Base-by-base conservation (phyloP, 768 basidiomycete species). In the Plicaturopsis crispa region DNA sequence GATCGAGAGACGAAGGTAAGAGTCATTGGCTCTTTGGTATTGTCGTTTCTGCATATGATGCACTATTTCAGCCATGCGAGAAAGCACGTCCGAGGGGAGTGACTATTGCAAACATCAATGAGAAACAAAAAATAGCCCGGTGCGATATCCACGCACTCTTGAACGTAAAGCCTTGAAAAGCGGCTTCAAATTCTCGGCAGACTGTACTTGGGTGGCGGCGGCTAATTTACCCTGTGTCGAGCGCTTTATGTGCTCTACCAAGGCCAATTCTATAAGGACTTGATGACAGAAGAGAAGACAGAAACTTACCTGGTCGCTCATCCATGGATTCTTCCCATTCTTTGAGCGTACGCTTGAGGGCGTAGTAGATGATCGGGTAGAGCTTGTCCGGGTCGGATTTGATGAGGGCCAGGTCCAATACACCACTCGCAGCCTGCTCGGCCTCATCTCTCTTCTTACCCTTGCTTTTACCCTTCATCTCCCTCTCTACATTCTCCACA, bases 301-400 rank as follows among this genome's bases (percentile, higher is more conserved):
- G 5, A 33, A 19, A 57, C 74, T 24, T 44, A 89, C 91, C 91
- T 50, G 91, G 91, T 52, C 96, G 72, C 44, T 89, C 86, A 39
- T 87, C 89, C 84, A 99, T 84, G 33, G 86, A 85, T 49, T 91
- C 84, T 47, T 81, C 93, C 96, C 96, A 99, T 54, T 99, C 96
- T 51, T 91, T 91, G 36, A 98, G 67, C 4, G 81, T 84, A 45
- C 84, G 72, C 69, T 97, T 97, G 41, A 98, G 65, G 2, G 92
- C 89, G 55, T 92, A 91, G 54, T 99, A 99, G 35, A 99, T 97
- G 50, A 97, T 69, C 0, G 96, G 96, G 55, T 99, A 97, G 20
- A 98, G 66, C 60, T 88, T 96, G 66, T 94, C 88, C 5, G 91
- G 87, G 57, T 98, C 89, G 13, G 77, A 78, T 69, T 91, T 94